Evolutionary conservation across 1,139 yeast species (phyloP), one percentile per base, ranked within the genome.

Genomic region (Meyerozyma sp.): DNA sequence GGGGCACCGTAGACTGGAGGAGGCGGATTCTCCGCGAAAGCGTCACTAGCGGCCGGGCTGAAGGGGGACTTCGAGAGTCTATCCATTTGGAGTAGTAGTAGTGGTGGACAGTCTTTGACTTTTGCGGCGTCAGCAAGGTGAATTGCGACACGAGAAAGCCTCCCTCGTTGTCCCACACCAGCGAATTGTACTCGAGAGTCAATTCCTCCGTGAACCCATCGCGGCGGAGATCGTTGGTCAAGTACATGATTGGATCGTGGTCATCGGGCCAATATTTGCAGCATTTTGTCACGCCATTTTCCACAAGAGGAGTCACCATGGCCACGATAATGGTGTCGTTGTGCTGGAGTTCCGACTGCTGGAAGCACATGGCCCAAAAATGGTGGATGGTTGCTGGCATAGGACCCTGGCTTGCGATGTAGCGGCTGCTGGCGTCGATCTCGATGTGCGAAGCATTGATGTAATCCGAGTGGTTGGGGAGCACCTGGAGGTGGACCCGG

Each of bases 281-380:
- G 58, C 97, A 90, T 61, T 91, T 90, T 43, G 71, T 77, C 41
- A 72, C 63, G 3, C 74, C 69, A 23, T 70, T 65, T 57, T 89
- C 96, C 13, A 62, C 62, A 41, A 90, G 62, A 0, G 95, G 94
- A 0, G 98, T 91, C 40, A 93, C 81, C 98, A 91, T 93, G 10
- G 88, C 83, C 8, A 93, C 70, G 1, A 84, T 78, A 1, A 86
- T 73, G 2, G 65, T 56, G 32, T 68, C 66, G 3, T 67, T 66
- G 25, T 60, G 49, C 55, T 65, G 62, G 18, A 54, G 61, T 38
- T 58, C 63, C 13, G 75, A 62, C 49, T 77, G 73, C 41, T 73
- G 67, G 50, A 72, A 77, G 34, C 86, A 80, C 96, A 89, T 89
- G 45, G 83, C 82, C 98, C 96, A 91, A 58, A 88, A 89, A 55